These are phyloP conservation scores for Sugiyamaella valdiviana DNA, from an alignment of 805 yeast species.

Conservation along the genomic window DNA sequence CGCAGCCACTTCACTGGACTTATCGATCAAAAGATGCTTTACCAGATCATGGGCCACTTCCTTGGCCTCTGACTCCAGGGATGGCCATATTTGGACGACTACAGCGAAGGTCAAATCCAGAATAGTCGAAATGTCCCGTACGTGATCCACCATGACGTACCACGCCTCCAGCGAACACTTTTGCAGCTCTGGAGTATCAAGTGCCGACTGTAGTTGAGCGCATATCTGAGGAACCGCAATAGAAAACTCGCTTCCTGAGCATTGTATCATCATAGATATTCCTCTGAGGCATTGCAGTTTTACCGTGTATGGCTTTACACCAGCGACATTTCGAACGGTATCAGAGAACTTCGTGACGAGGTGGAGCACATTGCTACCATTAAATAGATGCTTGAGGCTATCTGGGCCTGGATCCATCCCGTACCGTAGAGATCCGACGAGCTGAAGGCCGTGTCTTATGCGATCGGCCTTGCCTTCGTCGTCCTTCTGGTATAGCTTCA, in stretches of 20 bases:
- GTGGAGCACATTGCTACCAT: conserved; percentile 61
- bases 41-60: conserved; percentile 49
- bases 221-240: conserved; percentile 79
- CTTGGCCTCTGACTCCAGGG: conserved; percentile 46
- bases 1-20: conserved; percentile 15
- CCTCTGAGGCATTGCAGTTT: conserved; percentile 70
- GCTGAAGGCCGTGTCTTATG: conserved; percentile 1
- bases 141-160: conserved; percentile 50
- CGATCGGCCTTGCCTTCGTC: conserved; percentile 13
- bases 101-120: conserved; percentile 70
- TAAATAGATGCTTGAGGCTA: conserved; percentile 28
- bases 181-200: conserved; percentile 58
- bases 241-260: conserved; percentile 48
- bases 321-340: conserved; percentile 65
- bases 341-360: conserved; percentile 62
- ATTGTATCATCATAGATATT: conserved; percentile 55
- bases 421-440: conserved; percentile 12
- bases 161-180: conserved; percentile 62
- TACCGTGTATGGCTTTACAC: conserved; percentile 64
- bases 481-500: conserved; percentile 36
- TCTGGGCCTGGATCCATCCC: conserved; percentile 10
- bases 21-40: conserved; percentile 25
- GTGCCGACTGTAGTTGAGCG: conserved; percentile 74
- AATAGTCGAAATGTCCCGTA: conserved; percentile 57
- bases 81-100: conserved; percentile 59